Evolutionary conservation across 1,284 basidiomycete genomes (phyloP), one percentile per base, ranked within the genome.

Genomic region (Inonotus hispidus): DNA sequence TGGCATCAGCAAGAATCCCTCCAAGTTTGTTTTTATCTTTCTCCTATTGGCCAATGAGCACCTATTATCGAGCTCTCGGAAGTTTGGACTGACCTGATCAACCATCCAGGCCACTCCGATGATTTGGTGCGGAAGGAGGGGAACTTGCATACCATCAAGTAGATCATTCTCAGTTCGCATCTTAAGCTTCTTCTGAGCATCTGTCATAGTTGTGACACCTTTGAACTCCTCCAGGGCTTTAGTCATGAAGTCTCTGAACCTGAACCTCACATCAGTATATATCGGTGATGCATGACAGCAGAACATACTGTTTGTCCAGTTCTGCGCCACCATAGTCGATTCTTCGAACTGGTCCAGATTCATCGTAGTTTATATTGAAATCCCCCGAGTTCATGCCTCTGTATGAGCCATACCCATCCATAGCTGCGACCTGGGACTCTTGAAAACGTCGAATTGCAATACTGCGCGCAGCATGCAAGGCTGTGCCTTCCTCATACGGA

Each of bases 41-140:
- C 54, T 60, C 41, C 57, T 55, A 19, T 16, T 16, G 16, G 8
- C 16, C 23, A 10, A 38, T 43, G 41, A 19, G 8, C 19, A 23
- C 23, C 52, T 16, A n/a, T 16, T 53, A 35, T 14, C 47, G 21
- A 32, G 37, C 53, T 16, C 35, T 39, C 39, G 14, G 57, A 39
- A 25, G 29, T 43, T 43, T 47, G 2, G 19, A 21, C 46, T 25
- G 23, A 46, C 56, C 56, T 41, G 64, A 56, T 68, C 55, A 16
- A 66, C 57, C 61, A 71, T 69, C 87, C 88, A 91, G 53, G 78
- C 77, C 13, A 90, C 86, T 1, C 89, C 85, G 62, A 91, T 88
- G 19, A 82, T 74, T 69, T 92, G 89, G 69, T 90, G 88, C 6
- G 82, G 79, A 41, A 91, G 71, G 11, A 91, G 73, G 2, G 80